Evolutionary conservation across 2,329 filamentous ascomycete genomes (phyloP), one percentile per base, ranked within the genome.

Genomic region (Colletotrichum truncatum): DNA sequence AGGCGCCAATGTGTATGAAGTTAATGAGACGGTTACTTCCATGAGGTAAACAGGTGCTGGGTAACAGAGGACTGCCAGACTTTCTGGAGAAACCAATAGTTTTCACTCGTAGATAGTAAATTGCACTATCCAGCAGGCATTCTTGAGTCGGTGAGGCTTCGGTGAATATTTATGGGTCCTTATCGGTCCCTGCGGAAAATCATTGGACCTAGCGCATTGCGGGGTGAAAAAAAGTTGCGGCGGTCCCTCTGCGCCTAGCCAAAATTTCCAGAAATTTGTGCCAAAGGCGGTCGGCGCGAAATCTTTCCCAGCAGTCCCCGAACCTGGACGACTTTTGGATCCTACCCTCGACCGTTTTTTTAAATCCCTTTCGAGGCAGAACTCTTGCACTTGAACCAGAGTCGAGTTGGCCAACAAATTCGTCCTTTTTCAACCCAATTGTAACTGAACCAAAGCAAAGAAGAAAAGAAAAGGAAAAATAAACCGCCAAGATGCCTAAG

Each of bases 401-500:
- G 38, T 59, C 58, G 38, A 14, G 12, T 12, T 12, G 21, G 25
- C 18, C 23, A n/a, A 6, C 21, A 10, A 8, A 28, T n/a, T 41
- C 45, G 16, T n/a, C 14, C 3, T 49, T 14, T 9, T n/a, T n/a
- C n/a, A n/a, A n/a, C n/a, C n/a, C n/a, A 45, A 8, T 28, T 23
- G 16, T 23, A 36, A 52, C 45, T 52, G 39, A 12, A 46, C 43
- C 51, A 39, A 46, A 56, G 49, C 16, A 59, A 43, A 41, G 26
- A 58, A 28, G 16, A 21, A 36, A 26, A 26, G 7, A 32, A 34
- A n/a, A n/a, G 23, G 10, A 57, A 49, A 48, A 32, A 25, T 59
- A 32, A 46, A 57, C 69, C 69, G 69, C 69, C 77, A 83, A 74
- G 70, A 99, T 99, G 96, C 96, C 96, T 77, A 94, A 97, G 85